Conservation (phyloP, 768 basidiomycete genomes). For the Tricholoma flavovirens region DNA sequence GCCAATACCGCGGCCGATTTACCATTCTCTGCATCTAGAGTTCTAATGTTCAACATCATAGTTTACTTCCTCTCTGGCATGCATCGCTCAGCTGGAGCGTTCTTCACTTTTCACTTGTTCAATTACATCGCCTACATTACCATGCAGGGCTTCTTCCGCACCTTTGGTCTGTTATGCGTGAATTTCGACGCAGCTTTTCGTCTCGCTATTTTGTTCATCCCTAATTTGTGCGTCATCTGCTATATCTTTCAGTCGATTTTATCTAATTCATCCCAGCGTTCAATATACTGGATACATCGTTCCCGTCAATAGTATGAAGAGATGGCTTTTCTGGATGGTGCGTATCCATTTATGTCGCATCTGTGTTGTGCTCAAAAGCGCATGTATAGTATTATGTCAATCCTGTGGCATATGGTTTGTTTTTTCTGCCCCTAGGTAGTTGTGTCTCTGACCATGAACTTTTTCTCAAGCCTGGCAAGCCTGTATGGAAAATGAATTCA, state of each 20-base stretch:
- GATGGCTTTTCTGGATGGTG: conserved; percentile 85
- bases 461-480: conserved; percentile 57
- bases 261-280: conserved; percentile 26
- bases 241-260: not conserved
- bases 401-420: conserved; percentile 63
- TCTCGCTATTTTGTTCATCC: conserved; percentile 63
- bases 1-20: conserved; percentile 66
- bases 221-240: conserved; percentile 49
- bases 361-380: conserved; percentile 6
- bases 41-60: conserved; percentile 57
- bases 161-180: conserved; percentile 50
- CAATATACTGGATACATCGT: conserved; percentile 69
- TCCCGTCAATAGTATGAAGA: conserved; percentile 63
- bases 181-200: conserved; percentile 43
- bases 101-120: conserved; percentile 60
- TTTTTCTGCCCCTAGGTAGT: not conserved
- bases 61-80: conserved; percentile 66
- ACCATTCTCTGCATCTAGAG: conserved; percentile 56
- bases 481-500: conserved; percentile 84
- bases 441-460: not conserved
- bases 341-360: conserved; percentile 18
- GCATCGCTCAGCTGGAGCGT: conserved; percentile 35
- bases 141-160: conserved; percentile 85
- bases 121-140: conserved; percentile 58
- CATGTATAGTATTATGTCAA: conserved; percentile 65